Percentiles rank a stretch among this genome's conserved stretches.
Conservation (phyloP, 805 yeast genomes). For the Starmerella kuoi region DNA sequence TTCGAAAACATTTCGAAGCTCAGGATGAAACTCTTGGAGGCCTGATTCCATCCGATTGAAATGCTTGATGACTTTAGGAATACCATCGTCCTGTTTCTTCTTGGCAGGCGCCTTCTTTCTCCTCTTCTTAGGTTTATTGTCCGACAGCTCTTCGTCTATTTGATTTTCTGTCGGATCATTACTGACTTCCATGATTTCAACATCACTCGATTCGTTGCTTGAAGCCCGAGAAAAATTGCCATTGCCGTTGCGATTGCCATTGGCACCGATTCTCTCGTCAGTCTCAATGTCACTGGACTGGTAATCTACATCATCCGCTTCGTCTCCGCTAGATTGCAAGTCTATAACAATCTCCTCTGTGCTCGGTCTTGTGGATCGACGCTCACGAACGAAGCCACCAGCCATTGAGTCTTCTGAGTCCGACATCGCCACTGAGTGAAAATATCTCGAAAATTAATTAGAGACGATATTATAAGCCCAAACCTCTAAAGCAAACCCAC, state of each 20-base stretch:
- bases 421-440: constrained; percentile 4
- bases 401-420: constrained; percentile 12
- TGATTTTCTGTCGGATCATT: neutral
- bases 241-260: neutral
- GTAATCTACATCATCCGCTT: constrained; percentile 5
- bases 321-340: constrained; percentile 8
- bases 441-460: neutral
- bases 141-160: neutral
- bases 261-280: neutral
- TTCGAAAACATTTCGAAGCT: constrained; percentile 58
- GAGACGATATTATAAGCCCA: too few species aligned
- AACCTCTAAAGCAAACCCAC: neutral
- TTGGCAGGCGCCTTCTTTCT: neutral
- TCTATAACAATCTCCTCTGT: constrained; percentile 4
- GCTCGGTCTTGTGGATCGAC: neutral
- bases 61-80: constrained; percentile 14
- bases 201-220: neutral
- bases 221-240: neutral
- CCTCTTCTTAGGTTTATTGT: constrained; percentile 2
- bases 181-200: neutral
- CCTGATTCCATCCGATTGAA: constrained; percentile 51
- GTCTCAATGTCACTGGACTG: neutral
- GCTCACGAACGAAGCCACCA: constrained; percentile 8
- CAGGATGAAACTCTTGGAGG: constrained; percentile 67
- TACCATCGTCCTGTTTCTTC: constrained; percentile 14